Conservation (phyloP, 495 filamentous ascomycete genomes). For the Lepidopterella palustris region DNA sequence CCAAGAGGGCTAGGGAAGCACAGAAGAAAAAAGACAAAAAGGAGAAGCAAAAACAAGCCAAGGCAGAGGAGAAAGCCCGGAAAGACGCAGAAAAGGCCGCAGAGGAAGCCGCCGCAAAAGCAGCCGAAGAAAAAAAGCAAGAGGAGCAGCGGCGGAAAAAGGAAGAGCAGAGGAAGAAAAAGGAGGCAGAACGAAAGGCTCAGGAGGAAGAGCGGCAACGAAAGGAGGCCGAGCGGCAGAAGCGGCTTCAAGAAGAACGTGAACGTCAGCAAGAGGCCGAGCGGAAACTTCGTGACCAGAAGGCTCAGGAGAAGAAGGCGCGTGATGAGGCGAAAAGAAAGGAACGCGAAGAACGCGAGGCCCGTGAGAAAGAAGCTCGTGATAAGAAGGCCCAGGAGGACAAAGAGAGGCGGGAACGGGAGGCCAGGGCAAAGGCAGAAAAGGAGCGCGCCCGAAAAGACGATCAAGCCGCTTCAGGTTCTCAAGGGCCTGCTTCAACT, state of each 20-base stretch:
- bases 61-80: slow-evolving; percentile 81
- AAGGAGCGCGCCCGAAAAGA: slow-evolving; percentile 50
- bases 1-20: slow-evolving; percentile 88
- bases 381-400: slow-evolving; percentile 49
- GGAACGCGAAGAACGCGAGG: slow-evolving; percentile 71
- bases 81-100: slow-evolving; percentile 84
- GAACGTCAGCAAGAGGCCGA: slow-evolving; percentile 73
- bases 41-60: slow-evolving; percentile 71
- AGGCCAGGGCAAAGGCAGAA: slow-evolving; percentile 34
- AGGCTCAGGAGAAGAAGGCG: slow-evolving; percentile 64
- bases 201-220: slow-evolving; percentile 77
- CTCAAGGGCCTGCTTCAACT: slow-evolving; percentile 15
- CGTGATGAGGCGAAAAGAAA: slow-evolving; percentile 55
- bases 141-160: slow-evolving; percentile 74
- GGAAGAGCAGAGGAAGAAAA: slow-evolving; percentile 87
- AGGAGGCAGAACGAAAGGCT: slow-evolving; percentile 84
- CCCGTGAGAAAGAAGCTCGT: slow-evolving; percentile 51
- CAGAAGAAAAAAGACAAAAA: slow-evolving; percentile 90
- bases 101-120: slow-evolving; percentile 74
- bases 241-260: slow-evolving; percentile 71
- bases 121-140: slow-evolving; percentile 67
- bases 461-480: slow-evolving; percentile 43
- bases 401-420: slow-evolving; percentile 44
- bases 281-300: slow-evolving; percentile 65
- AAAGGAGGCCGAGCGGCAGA: slow-evolving; percentile 73